Conservation (phyloP, 2,329 filamentous ascomycete species). For the Hymenotorrendiella dingleyae region DNA sequence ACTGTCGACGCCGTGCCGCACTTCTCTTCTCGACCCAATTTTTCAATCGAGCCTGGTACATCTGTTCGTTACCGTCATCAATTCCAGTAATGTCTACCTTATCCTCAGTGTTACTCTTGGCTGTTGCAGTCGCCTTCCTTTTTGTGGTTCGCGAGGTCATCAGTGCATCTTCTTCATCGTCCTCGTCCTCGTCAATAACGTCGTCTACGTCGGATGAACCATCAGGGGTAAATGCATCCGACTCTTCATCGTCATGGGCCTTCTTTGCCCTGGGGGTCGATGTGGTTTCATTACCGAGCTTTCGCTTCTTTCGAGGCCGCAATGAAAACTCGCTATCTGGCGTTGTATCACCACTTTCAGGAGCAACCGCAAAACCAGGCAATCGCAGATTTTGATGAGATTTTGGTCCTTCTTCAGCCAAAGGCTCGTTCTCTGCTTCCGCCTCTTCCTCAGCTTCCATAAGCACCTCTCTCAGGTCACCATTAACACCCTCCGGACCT, state of each 20-base stretch:
- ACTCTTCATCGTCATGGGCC: constrained; percentile 32
- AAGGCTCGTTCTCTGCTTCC: constrained; percentile 39
- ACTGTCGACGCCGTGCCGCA: constrained; percentile 44
- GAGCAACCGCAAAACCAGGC: constrained; percentile 61
- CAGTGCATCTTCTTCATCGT: constrained; percentile 31
- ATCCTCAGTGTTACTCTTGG: constrained; percentile 28
- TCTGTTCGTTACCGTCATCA: constrained; percentile 82
- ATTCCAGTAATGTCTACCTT: constrained; percentile 38
- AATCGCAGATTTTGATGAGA: constrained; percentile 70
- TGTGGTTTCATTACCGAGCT: constrained; percentile 30
- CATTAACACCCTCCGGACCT: constrained; percentile 51
- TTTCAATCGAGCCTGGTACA: constrained; percentile 70
- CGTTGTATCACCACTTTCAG: constrained; percentile 29
- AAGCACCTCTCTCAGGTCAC: constrained; percentile 69
- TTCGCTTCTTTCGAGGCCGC: constrained; percentile 52
- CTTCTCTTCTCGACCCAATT: constrained; percentile 66
- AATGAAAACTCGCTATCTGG: constrained; percentile 50
- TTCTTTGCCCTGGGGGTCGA: constrained; percentile 10
- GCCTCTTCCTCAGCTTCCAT: constrained; percentile 73
- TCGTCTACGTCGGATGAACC: constrained; percentile 21
- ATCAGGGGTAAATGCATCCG: constrained; percentile 27
- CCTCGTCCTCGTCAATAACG: constrained; percentile 21
- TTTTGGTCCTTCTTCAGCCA: constrained; percentile 38
- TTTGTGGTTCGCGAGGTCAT: constrained; percentile 35
- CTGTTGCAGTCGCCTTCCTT: constrained; percentile 24